These are phyloP conservation scores for Coemansia sp. DNA, from an alignment of 192 early-diverging fungal genomes.

Conservation along the genomic window DNA sequence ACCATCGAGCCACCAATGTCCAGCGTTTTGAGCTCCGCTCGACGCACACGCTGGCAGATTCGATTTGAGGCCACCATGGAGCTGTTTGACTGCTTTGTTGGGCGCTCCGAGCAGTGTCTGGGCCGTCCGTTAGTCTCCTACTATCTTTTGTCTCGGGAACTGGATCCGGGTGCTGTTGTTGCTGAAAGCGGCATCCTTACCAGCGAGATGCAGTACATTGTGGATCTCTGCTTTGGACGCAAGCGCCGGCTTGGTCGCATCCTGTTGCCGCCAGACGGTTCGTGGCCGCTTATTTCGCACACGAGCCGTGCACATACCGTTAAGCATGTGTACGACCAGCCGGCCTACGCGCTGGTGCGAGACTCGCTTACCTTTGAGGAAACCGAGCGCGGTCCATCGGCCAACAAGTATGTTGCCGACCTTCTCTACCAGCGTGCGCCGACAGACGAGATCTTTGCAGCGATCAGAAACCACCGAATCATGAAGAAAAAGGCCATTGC, in stretches of 20 bases:
- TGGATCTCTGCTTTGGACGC: constrained; percentile 50
- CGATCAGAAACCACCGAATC: constrained; percentile 58
- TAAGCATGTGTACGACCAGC: constrained; percentile 43
- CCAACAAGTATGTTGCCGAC: constrained; percentile 64
- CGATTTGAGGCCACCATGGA: constrained; percentile 53
- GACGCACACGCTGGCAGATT: constrained; percentile 55
- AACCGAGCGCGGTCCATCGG: constrained; percentile 51
- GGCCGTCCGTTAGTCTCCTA: constrained; percentile 50
- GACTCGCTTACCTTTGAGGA: constrained; percentile 64
- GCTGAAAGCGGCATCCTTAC: constrained; percentile 50
- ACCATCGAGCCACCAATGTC: constrained; percentile 30
- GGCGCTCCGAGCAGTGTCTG: constrained; percentile 38
- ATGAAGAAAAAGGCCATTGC: constrained; percentile 46
- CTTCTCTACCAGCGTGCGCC: constrained; percentile 73
- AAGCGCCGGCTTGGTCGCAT: constrained; percentile 53
- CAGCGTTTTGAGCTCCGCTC: constrained; percentile 42
- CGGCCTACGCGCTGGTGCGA: constrained; percentile 61
- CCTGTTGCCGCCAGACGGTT: constrained; percentile 62
- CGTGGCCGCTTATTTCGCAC: constrained; percentile 79
- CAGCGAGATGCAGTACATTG: constrained; percentile 48
- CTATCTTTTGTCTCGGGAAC: constrained; percentile 45
- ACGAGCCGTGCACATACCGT: constrained; percentile 48
- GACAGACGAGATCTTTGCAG: constrained; percentile 69
- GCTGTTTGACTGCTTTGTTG: constrained; percentile 52
- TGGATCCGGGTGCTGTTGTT: constrained; percentile 48